Conservation (phyloP, 2,329 filamentous ascomycete species). For the Ophiostoma triangulosporum region DNA sequence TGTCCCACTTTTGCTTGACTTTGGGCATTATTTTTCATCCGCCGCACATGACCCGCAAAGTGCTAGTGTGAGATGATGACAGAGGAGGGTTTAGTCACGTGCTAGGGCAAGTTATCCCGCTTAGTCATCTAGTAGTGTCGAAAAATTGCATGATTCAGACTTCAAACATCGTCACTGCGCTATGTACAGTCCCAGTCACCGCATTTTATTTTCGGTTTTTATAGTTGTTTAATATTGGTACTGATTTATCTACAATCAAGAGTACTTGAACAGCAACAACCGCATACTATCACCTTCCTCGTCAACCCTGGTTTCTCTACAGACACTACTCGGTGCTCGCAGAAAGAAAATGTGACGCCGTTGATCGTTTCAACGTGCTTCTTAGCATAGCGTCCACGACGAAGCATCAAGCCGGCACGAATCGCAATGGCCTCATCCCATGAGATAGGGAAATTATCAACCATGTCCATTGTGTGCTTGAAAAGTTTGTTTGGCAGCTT, state of each 20-base stretch:
- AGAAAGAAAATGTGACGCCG: constrained; percentile 2
- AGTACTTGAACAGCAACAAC: too few relatives aligned
- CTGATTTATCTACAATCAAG: too few relatives aligned
- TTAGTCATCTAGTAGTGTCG: background rate
- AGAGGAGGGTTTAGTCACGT: constrained; percentile 5
- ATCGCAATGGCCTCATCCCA: constrained; percentile 15
- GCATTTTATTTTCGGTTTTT: too few relatives aligned
- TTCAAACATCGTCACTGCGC: background rate
- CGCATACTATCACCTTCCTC: too few relatives aligned
- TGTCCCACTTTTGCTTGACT: background rate
- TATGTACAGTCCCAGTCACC: too few relatives aligned
- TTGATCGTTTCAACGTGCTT: background rate
- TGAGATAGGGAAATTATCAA: constrained; percentile 17
- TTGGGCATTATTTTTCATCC: background rate
- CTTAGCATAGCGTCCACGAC: constrained; percentile 9
- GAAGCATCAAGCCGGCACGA: constrained; percentile 15
- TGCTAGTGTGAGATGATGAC: background rate
- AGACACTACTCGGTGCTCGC: constrained; percentile 5
- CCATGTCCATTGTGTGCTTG: constrained; percentile 14
- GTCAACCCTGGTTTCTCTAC: background rate
- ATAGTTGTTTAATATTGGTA: too few relatives aligned
- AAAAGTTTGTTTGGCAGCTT: constrained; percentile 17
- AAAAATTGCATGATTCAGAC: background rate
- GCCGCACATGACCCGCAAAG: background rate
- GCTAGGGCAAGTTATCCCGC: constrained; percentile 6